phyloP scores from a whole-genome alignment of 108 stramenopile genomes.

The Pseudonitzschia pungens region DNA sequence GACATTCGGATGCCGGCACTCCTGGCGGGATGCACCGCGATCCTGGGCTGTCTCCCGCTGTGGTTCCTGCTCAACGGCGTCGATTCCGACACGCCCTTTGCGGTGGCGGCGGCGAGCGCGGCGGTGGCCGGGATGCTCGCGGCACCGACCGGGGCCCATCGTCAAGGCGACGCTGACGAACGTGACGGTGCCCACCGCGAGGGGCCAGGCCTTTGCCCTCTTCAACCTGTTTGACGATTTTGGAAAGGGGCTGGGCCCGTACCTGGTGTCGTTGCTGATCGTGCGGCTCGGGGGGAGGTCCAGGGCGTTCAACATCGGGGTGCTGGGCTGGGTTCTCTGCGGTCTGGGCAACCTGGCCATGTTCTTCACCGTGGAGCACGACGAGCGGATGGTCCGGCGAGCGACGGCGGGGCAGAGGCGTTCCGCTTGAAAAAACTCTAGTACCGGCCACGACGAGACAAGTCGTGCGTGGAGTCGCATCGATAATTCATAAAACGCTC shows the following conservation, averaged over 20 bases:
- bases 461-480: no score
- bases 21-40: conserved; percentile 56
- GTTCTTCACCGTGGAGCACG: conserved; percentile 61
- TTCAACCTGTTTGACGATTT: conserved; percentile 84
- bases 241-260: conserved; percentile 85
- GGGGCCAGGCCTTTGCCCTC: conserved; percentile 81
- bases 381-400: conserved; percentile 56
- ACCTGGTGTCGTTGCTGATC: conserved; percentile 73
- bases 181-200: conserved; percentile 68
- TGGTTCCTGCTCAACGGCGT: conserved; percentile 65
- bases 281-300: conserved; percentile 51
- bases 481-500: no score
- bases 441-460: no score
- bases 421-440: not conserved
- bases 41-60: conserved; percentile 68
- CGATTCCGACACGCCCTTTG: conserved; percentile 29
- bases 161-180: conserved; percentile 82
- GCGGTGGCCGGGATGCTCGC: conserved; percentile 54
- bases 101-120: conserved; percentile 32
- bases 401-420: not conserved
- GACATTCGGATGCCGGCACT: conserved; percentile 65
- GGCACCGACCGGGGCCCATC: conserved; percentile 74
- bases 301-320: conserved; percentile 72
- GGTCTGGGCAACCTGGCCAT: conserved; percentile 67
- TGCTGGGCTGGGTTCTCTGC: conserved; percentile 73